Conservation (phyloP, 352 stramenopile species). For the Globisporangium irregulare region DNA sequence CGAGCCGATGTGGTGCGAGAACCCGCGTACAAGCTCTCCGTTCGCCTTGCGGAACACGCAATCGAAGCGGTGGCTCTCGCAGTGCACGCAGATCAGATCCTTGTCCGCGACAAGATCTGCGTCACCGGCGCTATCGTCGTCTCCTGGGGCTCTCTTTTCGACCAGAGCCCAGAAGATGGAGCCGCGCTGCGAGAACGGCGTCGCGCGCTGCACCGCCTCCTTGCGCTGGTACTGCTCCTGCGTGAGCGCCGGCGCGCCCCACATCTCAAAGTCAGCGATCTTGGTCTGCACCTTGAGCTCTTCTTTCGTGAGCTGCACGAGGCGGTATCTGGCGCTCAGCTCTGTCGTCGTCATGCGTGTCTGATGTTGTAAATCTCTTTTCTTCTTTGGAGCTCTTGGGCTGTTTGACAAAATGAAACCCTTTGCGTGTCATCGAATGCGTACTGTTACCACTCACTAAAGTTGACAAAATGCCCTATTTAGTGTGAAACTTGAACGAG, state of each 20-base stretch:
- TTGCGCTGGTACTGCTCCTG: conserved; percentile 44
- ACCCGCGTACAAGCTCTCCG: conserved; percentile 38
- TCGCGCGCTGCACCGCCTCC: conserved; percentile 40
- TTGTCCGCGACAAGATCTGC: conserved; percentile 14
- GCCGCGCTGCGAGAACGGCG: conserved; percentile 39
- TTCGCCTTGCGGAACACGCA: conserved; percentile 31
- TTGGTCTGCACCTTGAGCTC: conserved; percentile 60
- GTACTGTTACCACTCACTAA: not conserved
- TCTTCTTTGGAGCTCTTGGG: conserved; percentile 2
- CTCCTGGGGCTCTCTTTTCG: conserved; percentile 14
- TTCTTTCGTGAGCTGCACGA: conserved; percentile 51
- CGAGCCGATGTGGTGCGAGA: conserved; percentile 60
- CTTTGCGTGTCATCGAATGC: not conserved
- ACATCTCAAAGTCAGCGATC: conserved; percentile 45
- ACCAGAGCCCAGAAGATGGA: conserved; percentile 74
- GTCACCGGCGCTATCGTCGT: conserved; percentile 20
- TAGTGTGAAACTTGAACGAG: not conserved
- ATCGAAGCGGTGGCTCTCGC: conserved; percentile 59
- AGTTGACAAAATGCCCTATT: not conserved
- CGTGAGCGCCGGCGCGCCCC: conserved; percentile 33
- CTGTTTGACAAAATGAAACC: not conserved
- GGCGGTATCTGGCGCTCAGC: conserved; percentile 29
- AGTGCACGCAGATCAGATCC: conserved; percentile 43
- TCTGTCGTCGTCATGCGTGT: conserved; percentile 8
- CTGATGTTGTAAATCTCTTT: not conserved